phyloP scores from a whole-genome alignment of 139 green algal genomes.

The Pleodorina starrii region DNA sequence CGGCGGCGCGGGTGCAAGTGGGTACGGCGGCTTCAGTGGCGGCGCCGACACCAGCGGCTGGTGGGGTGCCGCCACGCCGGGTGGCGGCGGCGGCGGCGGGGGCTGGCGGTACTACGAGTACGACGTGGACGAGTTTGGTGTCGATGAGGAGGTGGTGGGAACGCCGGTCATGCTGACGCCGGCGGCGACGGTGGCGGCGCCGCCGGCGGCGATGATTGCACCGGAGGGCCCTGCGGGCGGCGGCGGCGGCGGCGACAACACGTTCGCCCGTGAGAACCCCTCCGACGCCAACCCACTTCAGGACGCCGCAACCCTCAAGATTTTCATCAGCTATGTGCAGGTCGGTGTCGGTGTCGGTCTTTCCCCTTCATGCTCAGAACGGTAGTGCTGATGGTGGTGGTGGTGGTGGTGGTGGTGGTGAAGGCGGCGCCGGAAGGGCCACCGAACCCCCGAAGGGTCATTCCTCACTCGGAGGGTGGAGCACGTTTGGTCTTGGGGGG shows the following conservation, averaged over 20 bases:
- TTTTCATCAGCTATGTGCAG: conserved; percentile 37
- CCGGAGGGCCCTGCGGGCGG: background rate
- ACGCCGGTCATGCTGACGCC: background rate
- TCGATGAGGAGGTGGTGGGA: background rate
- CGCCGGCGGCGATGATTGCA: background rate
- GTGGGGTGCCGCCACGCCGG: no score
- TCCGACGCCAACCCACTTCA: conserved; percentile 5
- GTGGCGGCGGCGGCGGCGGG: no score
- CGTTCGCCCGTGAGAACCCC: background rate
- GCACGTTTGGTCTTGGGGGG: no score
- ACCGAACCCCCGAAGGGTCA: no score
- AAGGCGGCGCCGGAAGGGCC: no score
- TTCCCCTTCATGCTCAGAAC: no score
- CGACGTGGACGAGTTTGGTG: background rate
- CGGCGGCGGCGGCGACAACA: background rate
- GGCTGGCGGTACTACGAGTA: background rate
- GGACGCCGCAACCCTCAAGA: conserved; percentile 22
- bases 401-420: no score
- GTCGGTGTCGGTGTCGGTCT: background rate
- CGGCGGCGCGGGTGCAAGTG: no score
- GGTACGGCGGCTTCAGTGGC: background rate
- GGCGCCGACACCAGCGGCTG: background rate
- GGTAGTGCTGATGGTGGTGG: no score
- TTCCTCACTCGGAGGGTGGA: no score
- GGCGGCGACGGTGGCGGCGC: background rate